Percentiles rank a stretch among this genome's conserved stretches.
These are phyloP conservation scores for Penicillium silybi DNA, from an alignment of 495 filamentous ascomycete genomes.

Conservation along the genomic window DNA sequence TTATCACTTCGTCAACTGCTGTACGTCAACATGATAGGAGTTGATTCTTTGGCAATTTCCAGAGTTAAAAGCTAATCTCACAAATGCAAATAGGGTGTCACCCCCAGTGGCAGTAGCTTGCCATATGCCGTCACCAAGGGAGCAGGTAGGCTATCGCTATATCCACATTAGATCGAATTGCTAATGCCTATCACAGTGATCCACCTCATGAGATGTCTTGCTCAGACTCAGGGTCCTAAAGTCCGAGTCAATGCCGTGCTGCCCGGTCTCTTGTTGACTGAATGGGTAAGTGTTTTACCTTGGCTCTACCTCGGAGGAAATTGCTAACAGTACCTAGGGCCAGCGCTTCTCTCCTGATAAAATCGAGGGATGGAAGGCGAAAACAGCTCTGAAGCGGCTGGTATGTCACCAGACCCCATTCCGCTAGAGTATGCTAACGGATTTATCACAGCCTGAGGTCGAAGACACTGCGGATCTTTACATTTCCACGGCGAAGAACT, in stretches of 20 bases:
- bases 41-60: not conserved
- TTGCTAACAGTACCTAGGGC: constrained; percentile 31
- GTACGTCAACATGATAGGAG: constrained; percentile 19
- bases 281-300: constrained; percentile 53
- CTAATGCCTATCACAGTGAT: constrained; percentile 37
- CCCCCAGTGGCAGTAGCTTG: constrained; percentile 53
- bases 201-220: constrained; percentile 72
- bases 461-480: constrained; percentile 55
- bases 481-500: constrained; percentile 50
- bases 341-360: constrained; percentile 40
- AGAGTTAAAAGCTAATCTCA: not conserved
- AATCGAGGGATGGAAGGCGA: constrained; percentile 35
- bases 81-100: constrained; percentile 34
- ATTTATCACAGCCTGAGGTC: constrained; percentile 41
- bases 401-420: constrained; percentile 24
- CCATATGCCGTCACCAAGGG: constrained; percentile 66
- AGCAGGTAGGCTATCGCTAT: constrained; percentile 37
- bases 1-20: constrained; percentile 66
- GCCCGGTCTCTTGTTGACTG: constrained; percentile 65
- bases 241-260: constrained; percentile 63
- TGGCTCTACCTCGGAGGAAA: not conserved
- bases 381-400: constrained; percentile 39
- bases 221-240: constrained; percentile 60
- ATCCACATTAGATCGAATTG: not conserved
- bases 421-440: not conserved